These are phyloP conservation scores for Durusdinium trenchii DNA, from an alignment of 73 alveolate genomes.

Conservation along the genomic window DNA sequence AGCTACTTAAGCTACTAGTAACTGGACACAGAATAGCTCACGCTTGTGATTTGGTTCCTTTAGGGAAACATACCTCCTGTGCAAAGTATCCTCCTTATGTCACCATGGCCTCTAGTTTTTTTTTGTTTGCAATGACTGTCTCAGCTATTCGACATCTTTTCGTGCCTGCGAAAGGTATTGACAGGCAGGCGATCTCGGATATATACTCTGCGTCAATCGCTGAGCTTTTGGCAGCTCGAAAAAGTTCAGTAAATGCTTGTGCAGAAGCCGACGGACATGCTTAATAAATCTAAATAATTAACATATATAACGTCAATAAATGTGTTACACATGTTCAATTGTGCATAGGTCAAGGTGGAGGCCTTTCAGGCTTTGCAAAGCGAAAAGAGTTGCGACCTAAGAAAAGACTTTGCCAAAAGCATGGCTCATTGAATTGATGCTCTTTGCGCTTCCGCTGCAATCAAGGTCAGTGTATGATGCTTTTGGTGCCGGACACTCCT, in stretches of 20 bases:
- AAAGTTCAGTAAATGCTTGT: too few relatives aligned
- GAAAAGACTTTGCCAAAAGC: background rate
- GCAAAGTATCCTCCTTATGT: background rate
- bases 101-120: background rate
- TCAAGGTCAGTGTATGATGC: constrained; percentile 96
- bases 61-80: background rate
- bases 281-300: too few relatives aligned
- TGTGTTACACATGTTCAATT: background rate
- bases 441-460: background rate
- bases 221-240: background rate
- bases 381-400: constrained; percentile 54
- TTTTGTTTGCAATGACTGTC: background rate
- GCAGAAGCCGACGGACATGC: too few relatives aligned
- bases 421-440: background rate
- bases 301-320: background rate
- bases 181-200: constrained; percentile 97
- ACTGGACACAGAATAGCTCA: too few relatives aligned
- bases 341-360: constrained; percentile 84
- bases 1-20: too few relatives aligned
- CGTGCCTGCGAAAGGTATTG: constrained; percentile 76
- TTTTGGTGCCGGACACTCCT: constrained; percentile 97
- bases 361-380: constrained; percentile 88
- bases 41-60: background rate
- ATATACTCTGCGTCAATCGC: constrained; percentile 87
- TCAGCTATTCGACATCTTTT: too few relatives aligned